These are phyloP conservation scores for Colletotrichum eleusines DNA, from an alignment of 2,329 filamentous ascomycete genomes.

Conservation along the genomic window DNA sequence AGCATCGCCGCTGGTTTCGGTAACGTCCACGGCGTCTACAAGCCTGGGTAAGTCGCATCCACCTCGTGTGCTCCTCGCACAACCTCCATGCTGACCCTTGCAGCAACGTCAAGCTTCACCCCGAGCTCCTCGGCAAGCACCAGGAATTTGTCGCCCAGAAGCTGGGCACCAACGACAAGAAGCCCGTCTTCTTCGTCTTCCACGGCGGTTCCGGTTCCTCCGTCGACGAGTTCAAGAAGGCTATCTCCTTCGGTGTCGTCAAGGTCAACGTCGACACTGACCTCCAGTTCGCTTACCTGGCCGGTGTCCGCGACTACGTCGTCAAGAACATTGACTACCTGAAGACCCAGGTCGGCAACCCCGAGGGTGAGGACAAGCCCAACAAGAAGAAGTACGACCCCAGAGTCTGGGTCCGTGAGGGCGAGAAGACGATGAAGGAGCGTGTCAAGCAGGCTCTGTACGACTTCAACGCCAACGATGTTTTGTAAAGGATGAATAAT, in stretches of 20 bases:
- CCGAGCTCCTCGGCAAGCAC: slow-evolving; percentile 96
- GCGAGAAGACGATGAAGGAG: slow-evolving; percentile 94
- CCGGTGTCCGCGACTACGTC: slow-evolving; percentile 94
- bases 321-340: slow-evolving; percentile 96
- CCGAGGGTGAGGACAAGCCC: slow-evolving; percentile 95
- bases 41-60: slow-evolving; percentile 71
- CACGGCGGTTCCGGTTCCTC: slow-evolving; percentile 94
- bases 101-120: slow-evolving; percentile 92
- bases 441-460: slow-evolving; percentile 84
- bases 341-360: slow-evolving; percentile 86
- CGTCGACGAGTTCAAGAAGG: slow-evolving; percentile 90
- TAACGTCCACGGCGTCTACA: slow-evolving; percentile 99
- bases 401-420: slow-evolving; percentile 94
- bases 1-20: slow-evolving; percentile 98
- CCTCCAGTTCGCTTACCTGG: slow-evolving; percentile 93
- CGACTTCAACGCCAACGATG: slow-evolving; percentile 89
- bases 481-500: slow-evolving; percentile 70
- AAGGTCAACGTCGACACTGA: slow-evolving; percentile 99
- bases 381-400: slow-evolving; percentile 96
- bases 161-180: slow-evolving; percentile 76
- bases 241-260: slow-evolving; percentile 93
- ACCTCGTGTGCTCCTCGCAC: slow-evolving; percentile 7
- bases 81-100: slow-evolving; percentile 2
- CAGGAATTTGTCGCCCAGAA: slow-evolving; percentile 90
- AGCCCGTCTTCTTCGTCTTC: slow-evolving; percentile 99